A percentile compares a stretch with the other conserved stretches of the same genome.
phyloP scores from a whole-genome alignment of 345 rosid genomes.

The Psidium guajava region DNA sequence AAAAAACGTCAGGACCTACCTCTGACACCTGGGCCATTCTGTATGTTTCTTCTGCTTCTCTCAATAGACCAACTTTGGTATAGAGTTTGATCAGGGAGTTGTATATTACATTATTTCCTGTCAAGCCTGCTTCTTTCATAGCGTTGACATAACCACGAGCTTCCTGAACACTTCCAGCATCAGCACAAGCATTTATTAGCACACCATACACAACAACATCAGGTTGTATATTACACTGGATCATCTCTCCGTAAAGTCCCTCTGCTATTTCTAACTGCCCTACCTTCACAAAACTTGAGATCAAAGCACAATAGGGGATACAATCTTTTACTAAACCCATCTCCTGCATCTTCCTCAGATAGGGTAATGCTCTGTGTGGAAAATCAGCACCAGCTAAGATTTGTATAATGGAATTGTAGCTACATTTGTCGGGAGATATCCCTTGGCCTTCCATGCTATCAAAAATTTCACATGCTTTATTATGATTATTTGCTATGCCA shows the following conservation, averaged over 20 bases:
- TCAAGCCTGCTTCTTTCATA: slow-evolving; percentile 52
- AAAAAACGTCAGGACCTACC: slow-evolving; percentile 36
- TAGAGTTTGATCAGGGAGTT: slow-evolving; percentile 79
- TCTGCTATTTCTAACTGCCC: slow-evolving; percentile 66
- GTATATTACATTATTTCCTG: slow-evolving; percentile 46
- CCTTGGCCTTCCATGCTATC: slow-evolving; percentile 63
- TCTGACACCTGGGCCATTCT: slow-evolving; percentile 30
- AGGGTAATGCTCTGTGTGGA: slow-evolving; percentile 40
- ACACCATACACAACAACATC: slow-evolving; percentile 70
- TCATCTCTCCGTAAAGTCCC: slow-evolving; percentile 53
- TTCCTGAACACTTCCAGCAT: slow-evolving; percentile 51
- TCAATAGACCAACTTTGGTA: slow-evolving; percentile 62
- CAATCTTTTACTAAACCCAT: slow-evolving; percentile 59
- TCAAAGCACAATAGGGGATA: slow-evolving; percentile 63
- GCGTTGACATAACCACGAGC: slow-evolving; percentile 45
- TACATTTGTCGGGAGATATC: slow-evolving; percentile 59
- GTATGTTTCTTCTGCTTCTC: slow-evolving; percentile 74
- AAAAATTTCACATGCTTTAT: slow-evolving; percentile 56
- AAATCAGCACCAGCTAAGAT: slow-evolving; percentile 52
- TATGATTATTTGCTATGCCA: slow-evolving; percentile 44
- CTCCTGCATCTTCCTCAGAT: slow-evolving; percentile 60
- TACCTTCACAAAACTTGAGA: slow-evolving; percentile 63
- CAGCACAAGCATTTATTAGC: slow-evolving; percentile 76
- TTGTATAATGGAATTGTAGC: slow-evolving; percentile 59
- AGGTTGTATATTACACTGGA: slow-evolving; percentile 37